These are phyloP conservation scores for Geotrichum reessii DNA, from an alignment of 1,139 yeast genomes.

Conservation along the genomic window DNA sequence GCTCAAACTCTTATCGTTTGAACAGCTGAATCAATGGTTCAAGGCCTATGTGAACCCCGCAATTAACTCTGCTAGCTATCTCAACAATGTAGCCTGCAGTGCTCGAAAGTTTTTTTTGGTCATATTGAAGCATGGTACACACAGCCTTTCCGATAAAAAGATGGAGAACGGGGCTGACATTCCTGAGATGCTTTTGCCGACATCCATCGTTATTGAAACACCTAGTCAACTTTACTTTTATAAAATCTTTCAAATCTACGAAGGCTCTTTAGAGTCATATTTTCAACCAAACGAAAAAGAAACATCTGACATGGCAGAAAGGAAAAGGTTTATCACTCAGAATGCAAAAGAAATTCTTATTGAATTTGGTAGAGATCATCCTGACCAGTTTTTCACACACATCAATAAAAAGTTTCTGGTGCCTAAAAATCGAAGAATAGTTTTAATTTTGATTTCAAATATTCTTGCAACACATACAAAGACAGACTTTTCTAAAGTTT, in stretches of 20 bases:
- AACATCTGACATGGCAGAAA: constrained; percentile 17
- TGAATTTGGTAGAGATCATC: constrained; percentile 2
- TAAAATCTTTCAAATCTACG: constrained; percentile 2
- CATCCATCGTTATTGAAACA: constrained; percentile 6
- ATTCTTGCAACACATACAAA: constrained; percentile 4
- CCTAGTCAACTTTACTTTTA: constrained; percentile 12
- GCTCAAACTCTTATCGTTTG: constrained; percentile 39
- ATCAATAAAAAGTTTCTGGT: constrained; percentile 1
- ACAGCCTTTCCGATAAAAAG: constrained; percentile 20
- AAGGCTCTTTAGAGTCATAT: constrained; percentile 3
- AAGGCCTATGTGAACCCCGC: constrained; percentile 49
- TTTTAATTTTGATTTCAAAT: constrained; percentile 7
- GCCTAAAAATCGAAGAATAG: constrained; percentile 8
- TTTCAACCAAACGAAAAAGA: constrained; percentile 14
- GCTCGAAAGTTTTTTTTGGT: constrained; percentile 43
- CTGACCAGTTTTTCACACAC: constrained; percentile 11
- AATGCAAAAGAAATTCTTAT: constrained; percentile 42
- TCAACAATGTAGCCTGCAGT: constrained; percentile 38
- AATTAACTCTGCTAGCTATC: constrained; percentile 54
- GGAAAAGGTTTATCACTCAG: constrained; percentile 45
- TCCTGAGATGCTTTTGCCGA: background rate
- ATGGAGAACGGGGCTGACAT: background rate
- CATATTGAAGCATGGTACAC: constrained; percentile 30
- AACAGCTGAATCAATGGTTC: constrained; percentile 49
- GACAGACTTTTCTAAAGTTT: constrained; percentile 6